A percentile compares a stretch with the other conserved stretches of the same genome.
Conservation (phyloP, 164 flowering plant species). For the Berberis vulgaris region DNA sequence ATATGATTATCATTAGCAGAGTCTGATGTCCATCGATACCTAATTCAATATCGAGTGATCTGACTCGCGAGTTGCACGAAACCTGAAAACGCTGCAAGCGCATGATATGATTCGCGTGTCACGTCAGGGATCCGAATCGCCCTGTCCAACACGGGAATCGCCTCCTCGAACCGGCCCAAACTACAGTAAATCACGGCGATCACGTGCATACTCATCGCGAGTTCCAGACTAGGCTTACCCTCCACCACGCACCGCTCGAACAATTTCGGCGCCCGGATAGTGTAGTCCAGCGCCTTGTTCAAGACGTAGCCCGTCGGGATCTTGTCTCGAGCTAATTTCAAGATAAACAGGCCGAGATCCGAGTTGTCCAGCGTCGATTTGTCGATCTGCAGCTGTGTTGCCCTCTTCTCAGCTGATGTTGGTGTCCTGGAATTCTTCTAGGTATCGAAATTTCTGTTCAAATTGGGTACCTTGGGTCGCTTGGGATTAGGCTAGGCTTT, state of each 20-base stretch:
- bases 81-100: slow-evolving; percentile 89
- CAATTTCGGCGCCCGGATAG: slow-evolving; percentile 76
- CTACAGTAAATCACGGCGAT: slow-evolving; percentile 92
- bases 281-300: slow-evolving; percentile 74
- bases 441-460: slow-evolving; percentile 33
- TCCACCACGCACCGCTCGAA: slow-evolving; percentile 71
- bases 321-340: slow-evolving; percentile 84
- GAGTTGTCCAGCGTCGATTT: slow-evolving; percentile 88
- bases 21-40: slow-evolving; percentile 16
- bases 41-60: slow-evolving; percentile 72
- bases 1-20: too few species aligned
- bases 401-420: not conserved
- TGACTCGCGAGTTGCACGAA: slow-evolving; percentile 82
- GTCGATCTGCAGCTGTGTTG: slow-evolving; percentile 19
- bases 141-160: slow-evolving; percentile 78
- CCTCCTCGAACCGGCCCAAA: slow-evolving; percentile 88
- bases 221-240: slow-evolving; percentile 74
- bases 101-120: slow-evolving; percentile 66
- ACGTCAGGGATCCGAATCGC: slow-evolving; percentile 71
- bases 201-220: slow-evolving; percentile 92
- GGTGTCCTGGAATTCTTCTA: slow-evolving; percentile 52
- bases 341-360: slow-evolving; percentile 92
- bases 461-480: too few species aligned
- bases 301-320: slow-evolving; percentile 93
- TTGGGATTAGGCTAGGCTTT: too few species aligned